phyloP scores from a whole-genome alignment of 345 rosid species.

The Brassica incana region DNA sequence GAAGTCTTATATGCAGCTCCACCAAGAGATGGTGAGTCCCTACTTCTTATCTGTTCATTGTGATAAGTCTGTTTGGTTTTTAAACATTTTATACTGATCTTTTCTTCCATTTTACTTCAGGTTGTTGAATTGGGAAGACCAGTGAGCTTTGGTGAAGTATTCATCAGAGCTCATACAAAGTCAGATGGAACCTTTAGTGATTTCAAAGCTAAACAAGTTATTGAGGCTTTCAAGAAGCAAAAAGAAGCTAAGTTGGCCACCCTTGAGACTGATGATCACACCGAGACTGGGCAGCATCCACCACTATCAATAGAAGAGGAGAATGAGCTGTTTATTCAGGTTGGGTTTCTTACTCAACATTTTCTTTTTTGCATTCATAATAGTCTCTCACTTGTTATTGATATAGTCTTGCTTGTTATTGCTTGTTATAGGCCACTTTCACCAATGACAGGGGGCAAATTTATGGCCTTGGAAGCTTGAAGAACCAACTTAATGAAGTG shows the following conservation, averaged over 20 bases:
- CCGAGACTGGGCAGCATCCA: not conserved
- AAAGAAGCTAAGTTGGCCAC: too few species aligned
- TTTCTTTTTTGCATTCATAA: too few species aligned
- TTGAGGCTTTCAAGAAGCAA: not conserved
- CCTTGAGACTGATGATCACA: not conserved
- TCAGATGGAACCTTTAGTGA: not conserved
- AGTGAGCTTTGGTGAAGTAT: not conserved
- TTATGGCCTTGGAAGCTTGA: too few species aligned
- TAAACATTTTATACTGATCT: not conserved
- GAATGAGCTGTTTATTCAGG: not conserved
- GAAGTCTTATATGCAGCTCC: not conserved
- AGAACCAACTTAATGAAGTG: too few species aligned
- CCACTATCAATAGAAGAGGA: not conserved
- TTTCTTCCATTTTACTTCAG: not conserved
- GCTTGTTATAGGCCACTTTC: not conserved
- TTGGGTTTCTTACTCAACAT: not conserved
- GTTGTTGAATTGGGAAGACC: not conserved
- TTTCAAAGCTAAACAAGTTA: not conserved
- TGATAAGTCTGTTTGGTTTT: not conserved
- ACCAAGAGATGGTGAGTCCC: not conserved
- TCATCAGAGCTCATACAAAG: not conserved
- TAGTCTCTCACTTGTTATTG: too few species aligned
- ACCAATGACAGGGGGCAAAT: too few species aligned
- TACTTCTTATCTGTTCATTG: not conserved
- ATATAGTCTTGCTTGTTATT: too few species aligned